Base-by-base conservation (phyloP, 257 asterid genomes). In the Scutellaria barbata region DNA sequence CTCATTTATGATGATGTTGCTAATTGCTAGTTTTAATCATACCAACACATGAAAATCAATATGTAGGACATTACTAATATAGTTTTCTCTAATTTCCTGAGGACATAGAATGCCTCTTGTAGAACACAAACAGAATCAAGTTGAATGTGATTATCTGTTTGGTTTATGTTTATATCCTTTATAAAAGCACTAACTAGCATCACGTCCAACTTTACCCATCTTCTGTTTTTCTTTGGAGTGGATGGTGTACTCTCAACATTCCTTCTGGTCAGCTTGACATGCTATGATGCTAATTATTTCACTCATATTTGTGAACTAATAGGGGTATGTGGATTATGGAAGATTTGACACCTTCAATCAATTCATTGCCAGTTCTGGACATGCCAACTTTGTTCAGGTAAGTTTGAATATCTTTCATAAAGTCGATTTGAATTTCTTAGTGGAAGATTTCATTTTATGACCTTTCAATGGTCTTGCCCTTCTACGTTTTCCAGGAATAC, bases 261-360 rank as follows among this genome's bases (percentile, higher is more conserved):
- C 18, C 61, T 70, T 65, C 33, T 51, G 69, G 46, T 65, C 57
- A 62, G 66, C 43, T 72, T 57, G n/a, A 75, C 66, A 22, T 56
- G 47, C 40, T 41, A 25, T 63, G 51, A 43, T 79, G 78, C 76
- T 66, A 72, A 74, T 63, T 62, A 37, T 66, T 63, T 68, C 12
- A 47, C 76, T 20, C 13, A 20, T 76, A 57, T 37, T 68, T 37
- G 18, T 69, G 59, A 73, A 74, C 71, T 74, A 71, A 80, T 84
- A 90, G 98, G 98, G 98, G 59, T 94, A 94, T 81, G 87, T 90
- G 71, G 96, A 85, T 85, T 94, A 78, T 76, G 98, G 98, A 69
- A 86, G 98, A 81, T 94, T 83, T 86, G 95, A 91, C 58, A 85
- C 79, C 76, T 69, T 87, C 84, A 85, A 85, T 73, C 66, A 80